Percentiles rank a stretch among this genome's conserved stretches.
These are phyloP conservation scores for Sarcodon aspratus DNA, from an alignment of 768 basidiomycete species.

Conservation along the genomic window DNA sequence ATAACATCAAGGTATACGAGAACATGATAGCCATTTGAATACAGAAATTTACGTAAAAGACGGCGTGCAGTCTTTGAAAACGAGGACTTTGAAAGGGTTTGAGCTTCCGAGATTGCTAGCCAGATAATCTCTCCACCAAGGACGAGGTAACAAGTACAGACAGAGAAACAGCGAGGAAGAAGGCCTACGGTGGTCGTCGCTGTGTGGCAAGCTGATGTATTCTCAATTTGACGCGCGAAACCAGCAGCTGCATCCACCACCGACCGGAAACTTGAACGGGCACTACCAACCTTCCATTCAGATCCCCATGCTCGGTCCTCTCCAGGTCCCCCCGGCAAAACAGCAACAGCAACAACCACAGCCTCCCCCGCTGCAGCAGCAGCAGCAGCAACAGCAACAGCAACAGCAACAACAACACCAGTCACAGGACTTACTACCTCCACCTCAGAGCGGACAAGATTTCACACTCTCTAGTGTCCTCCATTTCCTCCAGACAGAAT, in stretches of 20 bases:
- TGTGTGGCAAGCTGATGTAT: too few species aligned
- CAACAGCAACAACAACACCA: conserved; percentile 41
- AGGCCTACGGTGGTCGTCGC: too few species aligned
- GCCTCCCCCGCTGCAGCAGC: conserved; percentile 27
- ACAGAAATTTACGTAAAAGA: not conserved
- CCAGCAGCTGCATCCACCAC: not conserved
- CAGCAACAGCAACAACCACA: conserved; percentile 24
- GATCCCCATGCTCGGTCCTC: conserved; percentile 65
- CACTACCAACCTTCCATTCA: conserved; percentile 25
- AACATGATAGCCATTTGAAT: not conserved
- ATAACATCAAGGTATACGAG: not conserved
- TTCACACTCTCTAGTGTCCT: conserved; percentile 89
- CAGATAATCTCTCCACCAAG: not conserved
- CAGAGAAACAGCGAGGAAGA: not conserved
- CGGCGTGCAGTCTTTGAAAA: too few species aligned
- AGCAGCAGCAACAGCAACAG: conserved; percentile 42
- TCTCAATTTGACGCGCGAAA: not conserved
- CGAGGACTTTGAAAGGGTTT: too few species aligned
- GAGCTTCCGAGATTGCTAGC: too few species aligned
- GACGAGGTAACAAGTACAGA: not conserved
- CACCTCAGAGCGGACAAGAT: conserved; percentile 83
- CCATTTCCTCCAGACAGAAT: conserved; percentile 97
- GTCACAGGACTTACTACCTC: conserved; percentile 36
- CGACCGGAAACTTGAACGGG: not conserved
- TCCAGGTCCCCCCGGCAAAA: conserved; percentile 44